phyloP scores from a whole-genome alignment of 164 flowering plant species.

The Tetrastigma voinierianum region DNA sequence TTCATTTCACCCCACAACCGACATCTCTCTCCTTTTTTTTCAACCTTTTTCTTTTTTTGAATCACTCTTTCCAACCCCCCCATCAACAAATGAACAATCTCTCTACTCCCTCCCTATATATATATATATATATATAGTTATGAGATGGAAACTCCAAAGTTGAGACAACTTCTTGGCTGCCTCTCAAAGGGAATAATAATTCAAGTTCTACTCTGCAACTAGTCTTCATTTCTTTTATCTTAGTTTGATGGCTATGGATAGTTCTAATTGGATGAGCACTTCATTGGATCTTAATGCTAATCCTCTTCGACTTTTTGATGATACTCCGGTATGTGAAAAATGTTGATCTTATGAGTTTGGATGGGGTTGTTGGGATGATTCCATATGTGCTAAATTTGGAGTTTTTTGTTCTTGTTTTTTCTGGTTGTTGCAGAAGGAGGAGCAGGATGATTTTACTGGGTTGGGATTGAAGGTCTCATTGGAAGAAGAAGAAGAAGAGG shows the following conservation, averaged over 20 bases:
- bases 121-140: too few relatives aligned
- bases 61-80: too few relatives aligned
- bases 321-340: constrained; percentile 25
- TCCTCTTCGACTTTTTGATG: constrained; percentile 20
- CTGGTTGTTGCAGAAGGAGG: constrained; percentile 17
- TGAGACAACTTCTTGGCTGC: too few relatives aligned
- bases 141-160: too few relatives aligned
- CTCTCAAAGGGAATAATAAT: too few relatives aligned
- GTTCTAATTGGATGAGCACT: constrained; percentile 21
- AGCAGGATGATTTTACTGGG: constrained; percentile 17
- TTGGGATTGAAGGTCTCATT: constrained; percentile 23
- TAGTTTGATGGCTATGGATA: constrained; percentile 20
- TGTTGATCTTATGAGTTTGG: neutral
- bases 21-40: too few relatives aligned
- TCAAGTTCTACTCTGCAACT: too few relatives aligned
- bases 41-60: too few relatives aligned
- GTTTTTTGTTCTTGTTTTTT: neutral
- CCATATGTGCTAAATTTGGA: neutral
- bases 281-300: constrained; percentile 34
- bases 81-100: too few relatives aligned
- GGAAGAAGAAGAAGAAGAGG: constrained; percentile 40
- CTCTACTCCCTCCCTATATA: too few relatives aligned
- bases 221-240: neutral
- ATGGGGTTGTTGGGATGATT: neutral
- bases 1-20: too few relatives aligned